phyloP scores from a whole-genome alignment of 192 early-diverging fungal species.

The Coemansia sp. region DNA sequence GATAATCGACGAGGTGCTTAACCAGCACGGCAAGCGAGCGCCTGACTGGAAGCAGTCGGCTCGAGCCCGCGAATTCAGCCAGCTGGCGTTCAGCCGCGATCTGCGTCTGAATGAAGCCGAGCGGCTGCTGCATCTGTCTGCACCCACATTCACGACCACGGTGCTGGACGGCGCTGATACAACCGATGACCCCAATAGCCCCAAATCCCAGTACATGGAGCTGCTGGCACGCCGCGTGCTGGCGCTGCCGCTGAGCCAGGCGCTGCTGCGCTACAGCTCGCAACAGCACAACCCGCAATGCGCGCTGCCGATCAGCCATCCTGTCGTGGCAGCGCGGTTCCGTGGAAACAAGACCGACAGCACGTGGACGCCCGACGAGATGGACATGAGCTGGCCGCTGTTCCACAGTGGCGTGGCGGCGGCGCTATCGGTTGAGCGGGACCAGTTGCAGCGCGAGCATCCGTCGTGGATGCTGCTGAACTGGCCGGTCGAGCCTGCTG shows the following conservation, averaged over 20 bases:
- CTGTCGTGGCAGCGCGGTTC: constrained; percentile 62
- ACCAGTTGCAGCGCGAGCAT: constrained; percentile 54
- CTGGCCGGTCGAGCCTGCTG: constrained; percentile 38
- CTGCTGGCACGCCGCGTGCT: constrained; percentile 52
- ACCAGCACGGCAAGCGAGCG: neutral
- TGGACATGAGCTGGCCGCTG: constrained; percentile 70
- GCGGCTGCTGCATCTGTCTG: constrained; percentile 14
- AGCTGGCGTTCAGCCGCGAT: constrained; percentile 25
- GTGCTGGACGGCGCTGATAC: neutral
- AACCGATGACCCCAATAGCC: constrained; percentile 7
- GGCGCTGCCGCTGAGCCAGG: constrained; percentile 66
- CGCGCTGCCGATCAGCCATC: constrained; percentile 55
- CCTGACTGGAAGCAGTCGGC: neutral
- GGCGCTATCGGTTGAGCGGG: constrained; percentile 64
- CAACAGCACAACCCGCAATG: constrained; percentile 54
- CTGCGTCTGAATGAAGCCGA: constrained; percentile 37
- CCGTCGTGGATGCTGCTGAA: constrained; percentile 83
- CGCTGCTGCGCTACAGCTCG: constrained; percentile 67
- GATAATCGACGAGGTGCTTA: constrained; percentile 17
- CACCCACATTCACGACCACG: constrained; percentile 5
- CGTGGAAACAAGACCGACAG: constrained; percentile 58
- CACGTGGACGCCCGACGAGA: constrained; percentile 13
- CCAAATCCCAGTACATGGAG: constrained; percentile 20
- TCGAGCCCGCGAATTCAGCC: constrained; percentile 16
- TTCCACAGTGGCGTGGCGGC: constrained; percentile 89